Evolutionary conservation across 176 grass and related monocot species (phyloP).

Genomic region (Phyllostachys edulis): DNA sequence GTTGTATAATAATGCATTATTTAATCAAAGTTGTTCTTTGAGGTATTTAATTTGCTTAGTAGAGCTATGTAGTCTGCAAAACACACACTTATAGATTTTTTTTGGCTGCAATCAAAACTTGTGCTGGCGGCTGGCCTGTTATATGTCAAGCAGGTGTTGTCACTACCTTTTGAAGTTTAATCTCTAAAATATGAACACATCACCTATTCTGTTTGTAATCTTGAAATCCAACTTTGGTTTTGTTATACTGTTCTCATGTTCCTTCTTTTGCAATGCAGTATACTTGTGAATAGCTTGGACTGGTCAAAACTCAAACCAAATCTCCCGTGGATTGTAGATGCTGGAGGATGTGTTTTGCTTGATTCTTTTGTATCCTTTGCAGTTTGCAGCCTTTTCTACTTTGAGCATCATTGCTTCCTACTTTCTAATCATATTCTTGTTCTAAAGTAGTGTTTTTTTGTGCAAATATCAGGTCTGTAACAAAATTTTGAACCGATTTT

Average conservation of each 20-base stretch:
- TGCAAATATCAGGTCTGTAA: neutral
- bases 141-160: neutral
- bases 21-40: neutral
- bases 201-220: too few species aligned
- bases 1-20: neutral
- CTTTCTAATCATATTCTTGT: slow-evolving; percentile 6
- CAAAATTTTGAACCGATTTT: slow-evolving; percentile 1
- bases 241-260: neutral
- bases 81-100: neutral
- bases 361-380: slow-evolving; percentile 94
- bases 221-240: neutral
- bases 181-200: neutral
- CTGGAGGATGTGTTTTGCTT: slow-evolving; percentile 83
- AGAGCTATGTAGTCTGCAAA: neutral
- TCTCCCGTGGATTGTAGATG: slow-evolving; percentile 93
- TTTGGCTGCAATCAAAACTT: neutral
- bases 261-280: slow-evolving; percentile 58
- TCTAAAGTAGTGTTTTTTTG: neutral
- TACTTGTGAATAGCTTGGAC: slow-evolving; percentile 86
- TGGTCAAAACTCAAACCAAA: slow-evolving; percentile 82
- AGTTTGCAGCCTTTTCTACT: slow-evolving; percentile 10
- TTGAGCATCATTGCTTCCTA: slow-evolving; percentile 17
- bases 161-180: neutral
- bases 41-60: slow-evolving; percentile 6
- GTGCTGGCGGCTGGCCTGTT: neutral